These are phyloP conservation scores for Oryza punctata DNA, from an alignment of 176 grass and related monocot species.

Conservation along the genomic window DNA sequence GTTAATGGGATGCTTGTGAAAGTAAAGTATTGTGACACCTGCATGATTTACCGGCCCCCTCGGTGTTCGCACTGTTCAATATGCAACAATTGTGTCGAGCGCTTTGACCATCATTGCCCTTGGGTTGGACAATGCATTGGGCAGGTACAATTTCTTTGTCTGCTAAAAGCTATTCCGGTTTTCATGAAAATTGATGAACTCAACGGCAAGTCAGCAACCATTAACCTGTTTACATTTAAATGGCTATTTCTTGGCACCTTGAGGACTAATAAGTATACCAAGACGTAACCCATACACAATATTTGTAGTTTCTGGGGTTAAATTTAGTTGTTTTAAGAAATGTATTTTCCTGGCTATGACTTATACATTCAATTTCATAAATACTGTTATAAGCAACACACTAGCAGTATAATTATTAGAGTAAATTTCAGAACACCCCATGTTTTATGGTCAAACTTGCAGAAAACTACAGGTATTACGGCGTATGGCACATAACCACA, in stretches of 20 bases:
- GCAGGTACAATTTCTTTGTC: conserved; percentile 51
- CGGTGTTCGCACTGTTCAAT: conserved; percentile 88
- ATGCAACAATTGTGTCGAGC: conserved; percentile 94
- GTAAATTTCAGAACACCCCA: too few species aligned
- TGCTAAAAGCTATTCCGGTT: not conserved
- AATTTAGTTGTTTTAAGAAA: not conserved
- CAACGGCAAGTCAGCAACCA: not conserved
- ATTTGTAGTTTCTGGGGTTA: not conserved
- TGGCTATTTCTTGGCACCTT: conserved; percentile 19
- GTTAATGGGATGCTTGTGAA: conserved; percentile 68
- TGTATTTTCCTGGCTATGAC: not conserved
- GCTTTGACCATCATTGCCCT: conserved; percentile 94
- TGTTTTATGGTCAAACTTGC: too few species aligned
- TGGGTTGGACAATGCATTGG: conserved; percentile 98
- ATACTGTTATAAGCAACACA: not conserved
- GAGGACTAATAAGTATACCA: not conserved
- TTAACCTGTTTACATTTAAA: conserved; percentile 9
- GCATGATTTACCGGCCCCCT: conserved; percentile 86
- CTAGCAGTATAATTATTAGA: not conserved
- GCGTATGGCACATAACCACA: too few species aligned
- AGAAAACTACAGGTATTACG: too few species aligned
- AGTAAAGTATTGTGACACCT: conserved; percentile 88
- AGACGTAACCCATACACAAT: not conserved
- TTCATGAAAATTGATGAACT: conserved; percentile 6
- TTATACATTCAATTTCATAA: conserved; percentile 8